Percentiles rank a stretch among this genome's conserved stretches.
These are phyloP conservation scores for Pseudogymnoascus sp. DNA, from an alignment of 2,329 filamentous ascomycete species.

Conservation along the genomic window DNA sequence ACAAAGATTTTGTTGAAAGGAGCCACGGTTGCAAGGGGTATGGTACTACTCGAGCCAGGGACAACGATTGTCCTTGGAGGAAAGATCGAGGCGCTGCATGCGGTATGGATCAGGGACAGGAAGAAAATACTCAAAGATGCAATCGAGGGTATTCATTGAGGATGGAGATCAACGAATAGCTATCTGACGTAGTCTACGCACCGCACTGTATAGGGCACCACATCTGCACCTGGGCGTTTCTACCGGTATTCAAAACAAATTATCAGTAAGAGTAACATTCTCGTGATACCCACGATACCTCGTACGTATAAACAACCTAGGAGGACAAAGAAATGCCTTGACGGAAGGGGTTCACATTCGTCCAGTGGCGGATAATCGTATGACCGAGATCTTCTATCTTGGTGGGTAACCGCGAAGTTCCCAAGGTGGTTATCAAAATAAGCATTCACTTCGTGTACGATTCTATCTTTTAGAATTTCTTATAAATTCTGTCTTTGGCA, in stretches of 20 bases:
- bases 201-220: background rate
- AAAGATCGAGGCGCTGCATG: conserved; percentile 74
- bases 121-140: conserved; percentile 60
- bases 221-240: background rate
- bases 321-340: background rate
- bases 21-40: conserved; percentile 64
- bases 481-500: background rate
- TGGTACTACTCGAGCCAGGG: conserved; percentile 66
- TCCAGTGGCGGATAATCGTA: conserved; percentile 3
- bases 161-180: background rate
- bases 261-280: background rate
- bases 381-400: conserved; percentile 6
- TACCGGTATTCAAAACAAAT: background rate
- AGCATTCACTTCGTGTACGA: conserved; percentile 7
- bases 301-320: background rate
- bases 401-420: background rate
- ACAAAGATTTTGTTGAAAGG: conserved; percentile 69
- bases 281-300: background rate
- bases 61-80: conserved; percentile 72
- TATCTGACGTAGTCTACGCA: background rate
- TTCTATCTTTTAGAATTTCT: background rate
- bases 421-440: conserved; percentile 6
- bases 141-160: conserved; percentile 31
- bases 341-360: background rate
- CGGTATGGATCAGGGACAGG: conserved; percentile 63